A percentile compares a stretch with the other conserved stretches of the same genome.
phyloP scores from a whole-genome alignment of 2,329 filamentous ascomycete genomes.

The Sclerotinia borealis region DNA sequence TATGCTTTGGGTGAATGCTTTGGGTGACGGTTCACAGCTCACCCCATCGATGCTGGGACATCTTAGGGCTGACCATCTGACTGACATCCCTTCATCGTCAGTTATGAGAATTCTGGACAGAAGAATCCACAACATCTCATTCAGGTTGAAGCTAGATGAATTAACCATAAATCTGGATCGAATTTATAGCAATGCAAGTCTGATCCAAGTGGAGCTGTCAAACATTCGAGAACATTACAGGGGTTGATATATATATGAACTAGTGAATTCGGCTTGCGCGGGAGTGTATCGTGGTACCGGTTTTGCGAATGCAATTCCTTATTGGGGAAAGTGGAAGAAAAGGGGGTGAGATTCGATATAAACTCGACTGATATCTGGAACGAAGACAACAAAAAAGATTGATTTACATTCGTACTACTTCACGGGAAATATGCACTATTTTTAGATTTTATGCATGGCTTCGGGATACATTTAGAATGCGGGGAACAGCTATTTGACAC shows the following conservation, averaged over 20 bases:
- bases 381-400: neutral
- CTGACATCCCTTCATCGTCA: neutral
- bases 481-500: too few relatives aligned
- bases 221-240: neutral
- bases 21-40: neutral
- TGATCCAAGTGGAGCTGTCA: neutral
- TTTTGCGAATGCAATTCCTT: neutral
- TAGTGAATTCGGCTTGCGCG: slow-evolving; percentile 1
- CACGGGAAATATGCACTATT: neutral
- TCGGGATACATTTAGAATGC: neutral
- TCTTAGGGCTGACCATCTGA: neutral
- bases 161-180: neutral
- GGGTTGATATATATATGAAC: neutral
- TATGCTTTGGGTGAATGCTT: neutral
- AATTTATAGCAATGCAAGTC: neutral
- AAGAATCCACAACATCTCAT: neutral
- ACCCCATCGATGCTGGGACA: neutral
- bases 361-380: neutral
- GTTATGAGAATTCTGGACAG: neutral
- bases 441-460: neutral
- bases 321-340: neutral
- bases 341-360: neutral
- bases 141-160: neutral
- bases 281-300: neutral
- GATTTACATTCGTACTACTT: neutral